Evolutionary conservation across 495 filamentous ascomycete genomes (phyloP).

Genomic region (Pyronema domesticum): DNA sequence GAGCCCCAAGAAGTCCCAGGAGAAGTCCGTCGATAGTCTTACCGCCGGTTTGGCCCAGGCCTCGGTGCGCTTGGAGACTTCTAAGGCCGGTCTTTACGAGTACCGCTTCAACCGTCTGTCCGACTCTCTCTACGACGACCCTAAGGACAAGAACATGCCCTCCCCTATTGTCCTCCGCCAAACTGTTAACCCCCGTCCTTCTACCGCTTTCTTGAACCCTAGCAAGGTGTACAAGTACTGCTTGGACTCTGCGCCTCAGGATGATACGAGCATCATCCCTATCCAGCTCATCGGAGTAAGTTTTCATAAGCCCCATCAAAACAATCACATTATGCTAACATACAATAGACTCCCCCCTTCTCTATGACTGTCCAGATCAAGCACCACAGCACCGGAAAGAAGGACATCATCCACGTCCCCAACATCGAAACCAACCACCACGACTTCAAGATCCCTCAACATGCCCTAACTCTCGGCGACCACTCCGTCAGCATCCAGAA

Average conservation of each 20-base stretch:
- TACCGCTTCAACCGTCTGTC: conserved; percentile 69
- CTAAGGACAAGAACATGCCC: conserved; percentile 37
- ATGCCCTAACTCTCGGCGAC: conserved; percentile 62
- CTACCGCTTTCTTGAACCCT: conserved; percentile 61
- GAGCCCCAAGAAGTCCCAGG: conserved; percentile 9
- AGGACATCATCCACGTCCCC: conserved; percentile 60
- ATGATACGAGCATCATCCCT: conserved; percentile 54
- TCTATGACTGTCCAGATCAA: conserved; percentile 78
- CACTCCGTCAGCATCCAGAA: conserved; percentile 75
- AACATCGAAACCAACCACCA: conserved; percentile 55
- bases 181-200: conserved; percentile 61
- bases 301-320: neutral
- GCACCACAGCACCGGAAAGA: conserved; percentile 61
- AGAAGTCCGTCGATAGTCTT: conserved; percentile 25
- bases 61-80: conserved; percentile 67
- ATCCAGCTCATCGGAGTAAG: conserved; percentile 55
- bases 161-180: conserved; percentile 54
- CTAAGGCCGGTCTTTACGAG: conserved; percentile 58
- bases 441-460: conserved; percentile 65
- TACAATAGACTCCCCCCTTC: conserved; percentile 47
- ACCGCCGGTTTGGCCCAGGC: conserved; percentile 52
- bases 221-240: conserved; percentile 95
- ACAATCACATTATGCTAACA: neutral
- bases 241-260: conserved; percentile 57
- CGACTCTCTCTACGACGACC: conserved; percentile 68